Percentiles rank a stretch among this genome's conserved stretches.
Conservation (phyloP, 345 rosid species). For the Clarkia xantiana region DNA sequence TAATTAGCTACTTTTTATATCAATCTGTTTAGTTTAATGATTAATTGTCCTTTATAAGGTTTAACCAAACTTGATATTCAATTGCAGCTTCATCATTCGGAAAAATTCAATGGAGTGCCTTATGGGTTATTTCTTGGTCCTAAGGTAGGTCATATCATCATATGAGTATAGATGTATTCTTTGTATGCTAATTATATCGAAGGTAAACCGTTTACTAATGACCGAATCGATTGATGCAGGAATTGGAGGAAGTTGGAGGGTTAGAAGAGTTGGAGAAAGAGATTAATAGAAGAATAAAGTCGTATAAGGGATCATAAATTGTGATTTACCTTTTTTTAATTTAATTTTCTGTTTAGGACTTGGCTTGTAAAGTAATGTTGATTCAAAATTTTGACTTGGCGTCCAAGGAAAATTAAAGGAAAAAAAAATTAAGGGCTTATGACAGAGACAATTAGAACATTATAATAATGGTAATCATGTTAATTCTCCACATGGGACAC, state of each 20-base stretch:
- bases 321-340: background rate
- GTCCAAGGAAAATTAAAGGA: too few relatives aligned
- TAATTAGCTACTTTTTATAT: background rate
- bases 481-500: too few relatives aligned
- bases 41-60: background rate
- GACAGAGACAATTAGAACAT: too few relatives aligned
- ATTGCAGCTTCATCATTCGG: slow-evolving; percentile 73
- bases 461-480: too few relatives aligned
- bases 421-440: too few relatives aligned
- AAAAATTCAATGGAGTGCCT: slow-evolving; percentile 76
- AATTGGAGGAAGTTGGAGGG: slow-evolving; percentile 68
- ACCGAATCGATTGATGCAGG: slow-evolving; percentile 24
- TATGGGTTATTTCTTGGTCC: slow-evolving; percentile 92
- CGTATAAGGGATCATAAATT: slow-evolving; percentile 16
- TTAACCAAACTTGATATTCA: too few relatives aligned
- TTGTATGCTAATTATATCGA: too few relatives aligned
- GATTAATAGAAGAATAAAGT: slow-evolving; percentile 39
- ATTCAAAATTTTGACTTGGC: too few relatives aligned
- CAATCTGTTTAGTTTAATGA: too few relatives aligned
- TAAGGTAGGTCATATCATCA: slow-evolving; percentile 37
- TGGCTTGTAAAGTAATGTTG: too few relatives aligned
- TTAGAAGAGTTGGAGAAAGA: slow-evolving; percentile 67
- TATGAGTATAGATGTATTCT: too few relatives aligned
- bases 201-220: background rate
- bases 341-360: too few relatives aligned